Percentiles rank a stretch among this genome's conserved stretches.
Conservation (phyloP, 202 grass and related monocot species). For the Saccharum hybrid region DNA sequence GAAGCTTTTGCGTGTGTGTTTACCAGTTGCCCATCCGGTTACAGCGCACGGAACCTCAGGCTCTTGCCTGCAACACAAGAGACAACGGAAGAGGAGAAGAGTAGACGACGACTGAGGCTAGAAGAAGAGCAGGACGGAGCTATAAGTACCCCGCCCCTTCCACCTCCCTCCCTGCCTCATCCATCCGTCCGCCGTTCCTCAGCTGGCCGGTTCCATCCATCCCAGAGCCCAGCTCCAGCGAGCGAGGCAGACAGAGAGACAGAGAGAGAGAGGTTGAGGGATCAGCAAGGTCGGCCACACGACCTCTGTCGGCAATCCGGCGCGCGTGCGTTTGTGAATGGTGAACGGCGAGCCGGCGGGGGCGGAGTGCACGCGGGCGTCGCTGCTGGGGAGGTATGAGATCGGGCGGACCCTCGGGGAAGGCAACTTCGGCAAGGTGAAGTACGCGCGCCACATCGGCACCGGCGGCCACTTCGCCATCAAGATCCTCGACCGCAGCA, state of each 20-base stretch:
- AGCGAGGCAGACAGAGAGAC: not conserved
- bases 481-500: slow-evolving; percentile 85
- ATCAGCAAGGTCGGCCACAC: too few species aligned
- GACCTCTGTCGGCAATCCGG: not conserved
- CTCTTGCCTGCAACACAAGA: not conserved
- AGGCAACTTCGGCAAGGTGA: slow-evolving; percentile 92
- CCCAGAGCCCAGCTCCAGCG: too few species aligned
- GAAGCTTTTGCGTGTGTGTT: slow-evolving; percentile 50
- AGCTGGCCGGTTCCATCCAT: not conserved
- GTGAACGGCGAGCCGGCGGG: slow-evolving; percentile 38
- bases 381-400: slow-evolving; percentile 77
- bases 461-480: slow-evolving; percentile 67
- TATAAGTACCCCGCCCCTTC: slow-evolving; percentile 38
- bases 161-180: not conserved
- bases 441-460: slow-evolving; percentile 62
- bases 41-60: slow-evolving; percentile 14
- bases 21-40: slow-evolving; percentile 9
- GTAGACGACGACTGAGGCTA: not conserved
- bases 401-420: slow-evolving; percentile 76
- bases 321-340: slow-evolving; percentile 44
- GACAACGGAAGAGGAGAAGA: not conserved
- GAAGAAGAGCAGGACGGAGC: not conserved
- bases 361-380: slow-evolving; percentile 39
- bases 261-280: too few species aligned
- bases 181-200: not conserved